Evolutionary conservation across 208 protist species (phyloP), one percentile per base, ranked within the genome.

Genomic region (Leishmania mexicana): DNA sequence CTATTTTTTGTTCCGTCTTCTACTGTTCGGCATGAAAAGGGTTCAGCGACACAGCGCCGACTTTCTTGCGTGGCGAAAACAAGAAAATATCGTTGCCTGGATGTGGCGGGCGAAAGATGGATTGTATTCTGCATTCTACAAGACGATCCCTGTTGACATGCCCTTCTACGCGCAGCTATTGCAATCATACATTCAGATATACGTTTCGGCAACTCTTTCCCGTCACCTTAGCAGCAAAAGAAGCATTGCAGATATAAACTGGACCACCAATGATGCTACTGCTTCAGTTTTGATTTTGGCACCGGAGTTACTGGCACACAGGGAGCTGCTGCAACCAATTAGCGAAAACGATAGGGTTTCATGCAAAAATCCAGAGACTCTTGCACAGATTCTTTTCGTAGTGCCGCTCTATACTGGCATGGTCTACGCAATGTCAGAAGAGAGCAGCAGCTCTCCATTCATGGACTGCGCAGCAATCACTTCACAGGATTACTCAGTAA

Each of bases 1-100:
- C 0, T 97, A 95, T 81, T 97, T 97, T 88, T 45, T 97, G 74
- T 85, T 93, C 24, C 85, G 94, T 0, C 81, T 96, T 62, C 70
- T 96, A 28, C 78, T 93, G 42, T 96, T 95, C 75, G 85, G 88
- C 19, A 84, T 86, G 58, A 80, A 77, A 31, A 81, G 86, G 35
- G 72, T 85, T 5, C 67, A 85, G 76, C 47, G 79, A 49, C 49
- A 77, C 17, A 35, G 81, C 40, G 57, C 8, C 17, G 35, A 54
- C 38, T 80, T 77, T 35, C 60, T 88, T 42, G 60, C 68, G 1
- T 62, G 72, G 11, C 45, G 62, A 17, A 77, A 80, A 38, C 35
- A 58, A 2, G 54, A 6, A 1, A 79, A 40, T 15, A 35, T 83
- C 15, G 49, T 60, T 28, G 58, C 70, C 11, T 72, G 68, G 77